Evolutionary conservation across 2,329 filamentous ascomycete genomes (phyloP), one percentile per base, ranked within the genome.

Genomic region (Paraphoma sp.): DNA sequence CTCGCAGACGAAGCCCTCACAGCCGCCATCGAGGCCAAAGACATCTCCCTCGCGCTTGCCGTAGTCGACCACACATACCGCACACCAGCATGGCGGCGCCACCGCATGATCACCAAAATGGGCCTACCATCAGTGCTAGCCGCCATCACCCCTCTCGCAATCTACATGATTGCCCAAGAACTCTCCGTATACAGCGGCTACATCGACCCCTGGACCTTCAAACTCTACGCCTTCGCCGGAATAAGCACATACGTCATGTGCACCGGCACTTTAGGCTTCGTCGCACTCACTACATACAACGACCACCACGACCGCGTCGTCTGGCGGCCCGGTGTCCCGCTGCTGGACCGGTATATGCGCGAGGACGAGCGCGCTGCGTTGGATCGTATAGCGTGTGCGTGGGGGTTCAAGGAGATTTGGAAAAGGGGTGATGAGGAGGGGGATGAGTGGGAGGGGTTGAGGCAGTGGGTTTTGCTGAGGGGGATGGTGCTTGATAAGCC

Each of bases 241-340:
- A 90, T 95, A 48, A 80, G 94, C 59, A 90, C 92, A 6, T 99
- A 98, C 75, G 83, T 96, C 42, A 85, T 87, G 17, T 91, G 92
- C 61, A 93, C 93, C 4, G 88, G 87, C 4, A 92, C 89, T 9
- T 86, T 98, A 51, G 95, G 94, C 2, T 80, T 95, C 42, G 87
- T 98, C 38, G 92, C 94, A 8, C 81, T 96, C 56, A 88, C 92
- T 28, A 97, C 94, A 33, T 84, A 89, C 57, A 97, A 97, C 77
- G 93, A 98, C 75, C 93, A 98, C 77, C 97, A 97, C 91, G 89
- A 90, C 69, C 87, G 95, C 17, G 92, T 98, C 5, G 93, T 92
- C 2, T 99, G 95, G 95, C 84, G 89, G 8, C 87, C 87, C 0
- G 95, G 95, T 10, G 89, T 92, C 33, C 89, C 91, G 18, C 79